Conservation (phyloP, 2,329 filamentous ascomycete genomes). For the Neophaeococcomyces aloes region DNA sequence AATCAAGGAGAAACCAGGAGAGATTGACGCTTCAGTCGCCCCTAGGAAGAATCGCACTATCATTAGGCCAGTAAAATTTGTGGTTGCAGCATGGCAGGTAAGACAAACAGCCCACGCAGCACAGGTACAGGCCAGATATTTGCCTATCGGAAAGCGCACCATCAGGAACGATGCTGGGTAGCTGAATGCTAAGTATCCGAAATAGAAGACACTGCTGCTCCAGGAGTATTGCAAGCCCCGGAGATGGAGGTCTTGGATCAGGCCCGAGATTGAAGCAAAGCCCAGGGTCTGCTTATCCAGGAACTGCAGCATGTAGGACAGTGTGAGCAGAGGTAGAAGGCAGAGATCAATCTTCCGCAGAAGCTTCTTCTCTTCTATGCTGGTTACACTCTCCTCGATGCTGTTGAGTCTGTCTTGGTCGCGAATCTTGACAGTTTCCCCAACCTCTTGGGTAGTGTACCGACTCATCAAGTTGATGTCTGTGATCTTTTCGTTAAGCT, state of each 20-base stretch:
- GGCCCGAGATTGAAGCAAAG: constrained; percentile 28
- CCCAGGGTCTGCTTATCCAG: constrained; percentile 29
- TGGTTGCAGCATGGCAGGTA: constrained; percentile 34
- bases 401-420: background rate
- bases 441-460: background rate
- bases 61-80: constrained; percentile 31
- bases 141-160: constrained; percentile 29
- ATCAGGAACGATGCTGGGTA: constrained; percentile 31
- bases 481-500: background rate
- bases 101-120: constrained; percentile 34
- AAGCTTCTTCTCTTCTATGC: background rate
- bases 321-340: constrained; percentile 21
- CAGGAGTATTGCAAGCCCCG: constrained; percentile 23
- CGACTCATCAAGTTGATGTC: background rate
- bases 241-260: constrained; percentile 23
- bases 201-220: constrained; percentile 27
- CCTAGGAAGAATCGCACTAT: constrained; percentile 35
- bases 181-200: constrained; percentile 30
- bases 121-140: constrained; percentile 25
- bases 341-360: constrained; percentile 6
- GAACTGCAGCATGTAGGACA: constrained; percentile 26
- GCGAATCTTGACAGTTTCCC: background rate
- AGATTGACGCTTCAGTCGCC: constrained; percentile 30
- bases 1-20: constrained; percentile 30
- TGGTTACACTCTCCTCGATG: background rate